phyloP scores from a whole-genome alignment of 176 grass and related monocot species.

The Oryza rufipogon region DNA sequence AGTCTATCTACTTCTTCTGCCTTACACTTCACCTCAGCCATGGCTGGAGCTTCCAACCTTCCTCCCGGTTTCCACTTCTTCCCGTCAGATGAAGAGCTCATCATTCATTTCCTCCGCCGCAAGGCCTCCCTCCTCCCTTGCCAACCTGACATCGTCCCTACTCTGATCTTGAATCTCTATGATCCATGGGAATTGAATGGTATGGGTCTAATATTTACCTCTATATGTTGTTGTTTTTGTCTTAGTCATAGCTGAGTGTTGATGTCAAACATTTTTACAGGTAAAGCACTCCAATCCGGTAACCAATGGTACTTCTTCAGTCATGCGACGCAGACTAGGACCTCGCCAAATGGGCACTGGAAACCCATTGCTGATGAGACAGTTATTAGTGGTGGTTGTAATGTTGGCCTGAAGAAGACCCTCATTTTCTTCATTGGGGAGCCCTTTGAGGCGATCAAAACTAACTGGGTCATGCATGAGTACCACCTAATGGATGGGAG shows the following conservation, averaged over 20 bases:
- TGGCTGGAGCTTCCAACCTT: conserved; percentile 68
- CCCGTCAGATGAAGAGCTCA: conserved; percentile 90
- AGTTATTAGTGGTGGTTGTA: conserved; percentile 39
- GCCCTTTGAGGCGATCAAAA: conserved; percentile 50
- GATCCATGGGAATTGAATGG: conserved; percentile 94
- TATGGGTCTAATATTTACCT: conserved; percentile 34
- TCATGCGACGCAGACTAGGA: conserved; percentile 42
- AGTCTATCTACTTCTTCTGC: conserved; percentile 31
- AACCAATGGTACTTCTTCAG: conserved; percentile 92
- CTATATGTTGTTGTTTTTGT: neutral
- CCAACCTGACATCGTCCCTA: conserved; percentile 77
- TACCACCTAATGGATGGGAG: conserved; percentile 72
- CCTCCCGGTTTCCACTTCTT: conserved; percentile 96
- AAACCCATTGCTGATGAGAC: conserved; percentile 51
- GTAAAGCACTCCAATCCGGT: conserved; percentile 77
- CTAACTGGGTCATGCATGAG: conserved; percentile 96
- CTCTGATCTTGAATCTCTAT: conserved; percentile 50
- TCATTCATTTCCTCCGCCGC: conserved; percentile 81
- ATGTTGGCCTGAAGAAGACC: conserved; percentile 75
- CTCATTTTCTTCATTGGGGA: conserved; percentile 63
- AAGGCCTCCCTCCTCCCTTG: conserved; percentile 71
- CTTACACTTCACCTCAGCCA: conserved; percentile 40
- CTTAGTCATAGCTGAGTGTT: neutral
- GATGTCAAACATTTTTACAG: conserved; percentile 49
- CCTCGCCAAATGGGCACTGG: conserved; percentile 75